Evolutionary conservation across 768 basidiomycete genomes (phyloP).

Genomic region (Termitomyces sp.): DNA sequence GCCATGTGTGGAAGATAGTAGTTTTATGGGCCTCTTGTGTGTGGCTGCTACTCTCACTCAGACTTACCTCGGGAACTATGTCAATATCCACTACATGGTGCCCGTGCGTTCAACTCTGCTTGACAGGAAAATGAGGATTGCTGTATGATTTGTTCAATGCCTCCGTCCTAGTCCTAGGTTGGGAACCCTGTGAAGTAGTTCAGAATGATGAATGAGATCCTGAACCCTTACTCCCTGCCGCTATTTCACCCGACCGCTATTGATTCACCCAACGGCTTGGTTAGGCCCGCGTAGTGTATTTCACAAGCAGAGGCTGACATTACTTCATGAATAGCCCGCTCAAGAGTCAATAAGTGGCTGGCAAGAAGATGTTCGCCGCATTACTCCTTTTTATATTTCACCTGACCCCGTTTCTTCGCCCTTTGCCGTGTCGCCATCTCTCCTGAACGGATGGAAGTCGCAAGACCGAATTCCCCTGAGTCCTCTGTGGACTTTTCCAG

Average conservation of each 20-base stretch:
- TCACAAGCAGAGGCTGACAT: not conserved
- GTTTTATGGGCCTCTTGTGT: not conserved
- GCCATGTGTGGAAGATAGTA: not conserved
- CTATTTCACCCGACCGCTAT: no score
- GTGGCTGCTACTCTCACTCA: not conserved
- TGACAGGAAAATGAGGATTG: not conserved
- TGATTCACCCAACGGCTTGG: not conserved
- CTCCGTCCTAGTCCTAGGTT: not conserved
- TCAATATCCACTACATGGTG: not conserved
- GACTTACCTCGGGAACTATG: not conserved
- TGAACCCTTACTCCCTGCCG: not conserved
- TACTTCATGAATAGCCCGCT: not conserved
- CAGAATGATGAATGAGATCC: not conserved
- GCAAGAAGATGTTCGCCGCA: not conserved
- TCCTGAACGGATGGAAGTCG: conserved; percentile 9
- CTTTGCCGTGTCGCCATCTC: not conserved
- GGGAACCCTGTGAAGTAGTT: not conserved
- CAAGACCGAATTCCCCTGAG: not conserved
- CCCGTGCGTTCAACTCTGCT: not conserved
- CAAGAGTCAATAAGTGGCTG: not conserved
- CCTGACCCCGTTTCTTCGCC: not conserved
- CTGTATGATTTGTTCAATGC: not conserved
- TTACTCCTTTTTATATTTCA: not conserved
- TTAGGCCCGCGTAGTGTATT: not conserved
- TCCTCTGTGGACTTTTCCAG: conserved; percentile 11